A percentile compares a stretch with the other conserved stretches of the same genome.
These are phyloP conservation scores for Microstroma glucosiphilum DNA, from an alignment of 1,284 basidiomycete genomes.

Conservation along the genomic window DNA sequence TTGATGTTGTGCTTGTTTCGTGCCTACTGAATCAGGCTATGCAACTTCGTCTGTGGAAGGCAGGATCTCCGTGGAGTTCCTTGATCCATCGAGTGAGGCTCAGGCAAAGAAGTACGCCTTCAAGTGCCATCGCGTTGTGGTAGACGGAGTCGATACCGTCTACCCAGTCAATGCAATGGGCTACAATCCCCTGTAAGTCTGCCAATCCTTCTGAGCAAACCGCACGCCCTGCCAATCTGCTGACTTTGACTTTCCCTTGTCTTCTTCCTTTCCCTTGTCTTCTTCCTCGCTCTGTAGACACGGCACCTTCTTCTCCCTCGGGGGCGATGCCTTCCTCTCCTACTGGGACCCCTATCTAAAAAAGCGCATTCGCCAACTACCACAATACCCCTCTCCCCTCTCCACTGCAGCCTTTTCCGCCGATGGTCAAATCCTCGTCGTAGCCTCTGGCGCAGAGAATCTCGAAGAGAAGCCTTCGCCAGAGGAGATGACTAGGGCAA, in stretches of 20 bases:
- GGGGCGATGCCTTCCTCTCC: conserved; percentile 82
- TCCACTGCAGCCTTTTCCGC: conserved; percentile 32
- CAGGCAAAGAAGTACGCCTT: conserved; percentile 92
- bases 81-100: conserved; percentile 68
- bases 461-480: conserved; percentile 14
- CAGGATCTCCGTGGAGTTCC: conserved; percentile 93
- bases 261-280: neutral
- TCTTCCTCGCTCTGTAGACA: conserved; percentile 54
- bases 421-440: conserved; percentile 26
- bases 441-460: conserved; percentile 39
- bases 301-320: conserved; percentile 90
- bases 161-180: conserved; percentile 93
- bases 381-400: conserved; percentile 24
- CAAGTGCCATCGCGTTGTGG: conserved; percentile 87
- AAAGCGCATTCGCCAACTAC: conserved; percentile 85
- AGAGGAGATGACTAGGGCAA: conserved; percentile 16
- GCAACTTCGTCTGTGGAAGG: conserved; percentile 91
- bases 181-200: conserved; percentile 66
- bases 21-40: conserved; percentile 61
- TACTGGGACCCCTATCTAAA: conserved; percentile 97
- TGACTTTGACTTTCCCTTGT: neutral
- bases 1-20: neutral
- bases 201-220: no score
- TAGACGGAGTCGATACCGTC: conserved; percentile 91
- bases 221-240: conserved; percentile 3